Evolutionary conservation across 371 early-diverging fungal species (phyloP).

Genomic region (Mortierella sp.): DNA sequence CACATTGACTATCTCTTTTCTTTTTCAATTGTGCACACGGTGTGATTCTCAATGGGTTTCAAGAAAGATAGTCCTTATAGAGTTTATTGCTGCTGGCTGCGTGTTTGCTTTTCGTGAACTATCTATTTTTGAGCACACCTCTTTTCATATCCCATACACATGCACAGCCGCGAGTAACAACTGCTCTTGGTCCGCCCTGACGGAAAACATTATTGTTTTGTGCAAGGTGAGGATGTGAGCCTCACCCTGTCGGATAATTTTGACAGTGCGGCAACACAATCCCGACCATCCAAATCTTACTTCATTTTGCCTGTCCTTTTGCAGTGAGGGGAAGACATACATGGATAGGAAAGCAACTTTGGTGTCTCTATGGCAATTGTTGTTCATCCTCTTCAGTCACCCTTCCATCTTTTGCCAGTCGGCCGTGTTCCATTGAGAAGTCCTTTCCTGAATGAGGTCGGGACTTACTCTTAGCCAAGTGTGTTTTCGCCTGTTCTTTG

Average conservation of each 20-base stretch:
- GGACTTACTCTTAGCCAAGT: neutral
- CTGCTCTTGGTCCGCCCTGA: neutral
- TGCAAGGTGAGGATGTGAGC: neutral
- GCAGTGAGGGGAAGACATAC: neutral
- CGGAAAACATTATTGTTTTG: neutral
- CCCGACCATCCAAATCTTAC: neutral
- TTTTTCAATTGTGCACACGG: neutral
- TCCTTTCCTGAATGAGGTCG: no score
- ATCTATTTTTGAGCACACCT: conserved; percentile 4
- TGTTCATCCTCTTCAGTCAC: neutral
- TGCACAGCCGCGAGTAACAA: neutral
- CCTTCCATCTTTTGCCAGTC: neutral
- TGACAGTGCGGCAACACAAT: neutral
- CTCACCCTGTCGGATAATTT: conserved; percentile 8
- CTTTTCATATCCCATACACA: neutral
- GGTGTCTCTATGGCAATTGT: no score
- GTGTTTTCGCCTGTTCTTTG: neutral
- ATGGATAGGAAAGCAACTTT: no score
- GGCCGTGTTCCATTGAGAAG: neutral
- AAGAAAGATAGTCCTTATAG: neutral
- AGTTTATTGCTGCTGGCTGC: neutral
- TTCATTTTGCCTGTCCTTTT: neutral
- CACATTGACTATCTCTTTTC: neutral
- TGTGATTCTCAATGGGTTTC: neutral
- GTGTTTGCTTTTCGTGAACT: neutral